Conservation (phyloP, 2,329 filamentous ascomycete genomes). For the Diplodia sapinea region DNA sequence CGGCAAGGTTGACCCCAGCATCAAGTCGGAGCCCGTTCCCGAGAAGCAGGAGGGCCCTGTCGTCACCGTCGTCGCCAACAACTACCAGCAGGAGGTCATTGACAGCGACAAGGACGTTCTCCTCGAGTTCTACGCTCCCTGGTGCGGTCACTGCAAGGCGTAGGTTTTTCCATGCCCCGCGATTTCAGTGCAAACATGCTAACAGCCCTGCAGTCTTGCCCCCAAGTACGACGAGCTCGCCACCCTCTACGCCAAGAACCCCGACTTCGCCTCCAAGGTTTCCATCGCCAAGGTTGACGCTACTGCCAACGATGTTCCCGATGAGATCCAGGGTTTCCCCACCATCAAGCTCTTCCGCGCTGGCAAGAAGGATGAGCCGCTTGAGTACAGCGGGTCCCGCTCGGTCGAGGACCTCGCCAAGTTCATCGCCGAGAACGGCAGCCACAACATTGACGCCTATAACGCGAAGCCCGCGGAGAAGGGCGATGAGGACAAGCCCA, state of each 20-base stretch:
- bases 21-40: conserved; percentile 97
- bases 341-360: conserved; percentile 98
- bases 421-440: conserved; percentile 95
- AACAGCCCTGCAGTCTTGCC: conserved; percentile 55
- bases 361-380: conserved; percentile 80
- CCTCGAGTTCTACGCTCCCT: conserved; percentile 96
- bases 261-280: conserved; percentile 63
- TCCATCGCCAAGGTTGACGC: conserved; percentile 90
- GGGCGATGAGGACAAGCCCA: conserved; percentile 52
- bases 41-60: conserved; percentile 92
- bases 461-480: conserved; percentile 64
- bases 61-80: conserved; percentile 87
- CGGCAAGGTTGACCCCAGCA: conserved; percentile 91
- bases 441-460: conserved; percentile 76
- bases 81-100: conserved; percentile 88
- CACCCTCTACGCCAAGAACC: conserved; percentile 58
- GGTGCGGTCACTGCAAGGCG: conserved; percentile 74
- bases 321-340: conserved; percentile 96
- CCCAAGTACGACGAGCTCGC: conserved; percentile 72
- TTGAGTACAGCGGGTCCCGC: conserved; percentile 87
- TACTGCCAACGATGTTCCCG: conserved; percentile 92
- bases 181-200: conserved; percentile 24
- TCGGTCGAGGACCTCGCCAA: conserved; percentile 88
- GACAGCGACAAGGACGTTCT: conserved; percentile 97
- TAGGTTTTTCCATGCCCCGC: conserved; percentile 42